Percentiles rank a stretch among this genome's conserved stretches.
Evolutionary conservation across 202 grass and related monocot genomes (phyloP).

Genomic region (Bolboschoenoplectus hybrid): DNA sequence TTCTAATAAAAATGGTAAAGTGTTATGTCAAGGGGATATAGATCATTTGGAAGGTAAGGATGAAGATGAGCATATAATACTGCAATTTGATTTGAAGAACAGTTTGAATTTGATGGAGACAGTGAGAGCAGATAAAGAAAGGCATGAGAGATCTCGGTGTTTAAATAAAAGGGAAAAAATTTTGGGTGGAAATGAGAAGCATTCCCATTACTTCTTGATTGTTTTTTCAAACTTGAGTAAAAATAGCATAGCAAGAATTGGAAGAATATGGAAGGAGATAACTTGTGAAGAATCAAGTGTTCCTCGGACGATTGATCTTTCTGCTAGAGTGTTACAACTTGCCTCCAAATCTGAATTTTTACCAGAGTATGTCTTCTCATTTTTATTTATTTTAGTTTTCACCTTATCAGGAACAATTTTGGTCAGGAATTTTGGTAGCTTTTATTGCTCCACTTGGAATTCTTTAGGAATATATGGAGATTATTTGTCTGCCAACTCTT

Average conservation of each 20-base stretch:
- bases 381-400: slow-evolving; percentile 30
- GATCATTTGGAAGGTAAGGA: slow-evolving; percentile 40
- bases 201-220: slow-evolving; percentile 43
- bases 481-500: neutral
- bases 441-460: neutral
- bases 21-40: slow-evolving; percentile 25
- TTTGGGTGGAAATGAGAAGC: slow-evolving; percentile 35
- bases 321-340: slow-evolving; percentile 52
- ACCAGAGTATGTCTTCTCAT: slow-evolving; percentile 62
- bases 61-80: slow-evolving; percentile 43
- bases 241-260: slow-evolving; percentile 51
- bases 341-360: slow-evolving; percentile 54
- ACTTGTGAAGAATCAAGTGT: slow-evolving; percentile 40
- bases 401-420: slow-evolving; percentile 7
- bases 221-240: slow-evolving; percentile 55
- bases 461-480: neutral
- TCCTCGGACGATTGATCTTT: slow-evolving; percentile 35
- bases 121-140: slow-evolving; percentile 34
- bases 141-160: slow-evolving; percentile 36
- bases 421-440: neutral
- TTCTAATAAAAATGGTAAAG: slow-evolving; percentile 35
- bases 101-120: slow-evolving; percentile 45
- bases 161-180: slow-evolving; percentile 29
- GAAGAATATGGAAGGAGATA: slow-evolving; percentile 52
- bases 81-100: slow-evolving; percentile 40